Conservation (phyloP, 768 basidiomycete species). For the Porphyrellus cyaneotinctus region DNA sequence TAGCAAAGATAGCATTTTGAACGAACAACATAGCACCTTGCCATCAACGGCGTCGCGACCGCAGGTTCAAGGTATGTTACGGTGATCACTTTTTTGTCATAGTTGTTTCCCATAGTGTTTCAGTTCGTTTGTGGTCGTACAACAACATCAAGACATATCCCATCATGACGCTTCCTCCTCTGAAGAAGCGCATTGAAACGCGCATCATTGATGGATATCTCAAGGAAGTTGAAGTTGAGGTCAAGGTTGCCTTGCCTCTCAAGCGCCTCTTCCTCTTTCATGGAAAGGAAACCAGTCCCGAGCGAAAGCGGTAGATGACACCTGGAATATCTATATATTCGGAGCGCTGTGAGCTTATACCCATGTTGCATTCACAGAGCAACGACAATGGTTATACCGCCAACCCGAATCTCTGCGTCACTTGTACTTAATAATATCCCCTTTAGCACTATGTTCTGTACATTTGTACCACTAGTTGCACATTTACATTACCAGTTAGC, state of each 20-base stretch:
- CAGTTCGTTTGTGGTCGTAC: constrained; percentile 74
- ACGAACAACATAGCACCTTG: constrained; percentile 21
- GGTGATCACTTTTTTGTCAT: not conserved
- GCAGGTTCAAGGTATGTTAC: constrained; percentile 48
- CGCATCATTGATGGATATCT: constrained; percentile 48
- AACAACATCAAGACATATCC: constrained; percentile 69
- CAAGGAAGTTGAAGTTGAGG: constrained; percentile 46
- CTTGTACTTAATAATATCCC: constrained; percentile 32
- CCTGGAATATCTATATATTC: constrained; percentile 5
- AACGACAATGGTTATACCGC: constrained; percentile 31
- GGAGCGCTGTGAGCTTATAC: constrained; percentile 25
- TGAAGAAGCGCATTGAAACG: constrained; percentile 47
- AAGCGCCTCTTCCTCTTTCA: constrained; percentile 73
- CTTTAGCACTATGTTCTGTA: constrained; percentile 22
- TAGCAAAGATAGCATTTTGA: constrained; percentile 34
- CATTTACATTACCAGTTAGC: constrained; percentile 34
- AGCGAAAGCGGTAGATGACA: constrained; percentile 27
- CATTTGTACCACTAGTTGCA: constrained; percentile 33
- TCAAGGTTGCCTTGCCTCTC: constrained; percentile 50
- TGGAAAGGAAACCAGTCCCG: constrained; percentile 36
- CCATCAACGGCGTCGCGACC: constrained; percentile 37
- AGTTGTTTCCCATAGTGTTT: constrained; percentile 7
- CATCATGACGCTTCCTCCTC: constrained; percentile 44
- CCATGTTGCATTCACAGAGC: constrained; percentile 25
- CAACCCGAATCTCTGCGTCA: constrained; percentile 30